Evolutionary conservation across 371 early-diverging fungal species (phyloP), one percentile per base, ranked within the genome.

Genomic region (Phascolomyces articulosus): DNA sequence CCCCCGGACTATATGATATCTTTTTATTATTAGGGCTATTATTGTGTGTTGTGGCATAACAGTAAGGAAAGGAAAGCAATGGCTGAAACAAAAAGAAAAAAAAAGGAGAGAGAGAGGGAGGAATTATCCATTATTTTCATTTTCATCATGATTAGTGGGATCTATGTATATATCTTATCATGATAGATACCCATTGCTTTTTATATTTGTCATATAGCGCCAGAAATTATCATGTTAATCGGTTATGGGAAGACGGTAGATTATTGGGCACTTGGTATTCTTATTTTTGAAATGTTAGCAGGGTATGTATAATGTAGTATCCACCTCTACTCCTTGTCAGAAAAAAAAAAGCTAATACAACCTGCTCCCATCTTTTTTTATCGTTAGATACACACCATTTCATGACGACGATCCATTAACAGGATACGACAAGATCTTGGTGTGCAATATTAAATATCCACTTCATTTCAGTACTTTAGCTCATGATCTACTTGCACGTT

Each of bases 201-300:
- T n/a, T 31, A 31, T 31, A 31, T 31, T 6, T 31, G 10, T 75
- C 97, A 91, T 77, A 90, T 97, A 78, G 98, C 99, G 1, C 99
- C 99, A 3, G 99, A 98, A 79, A 95, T 99, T 60, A 96, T 99
- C 77, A 90, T 93, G 74, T 92, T 93, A 40, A 92, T 93, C 73
- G 98, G 96, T 16, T 98, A 99, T 77, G 94, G 95, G 1, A 91
- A 91, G 65, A 91, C 96, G 15, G 99, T 96, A 0, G 99, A 99
- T 81, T 98, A 95, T 91, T 99, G 96, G 91, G 91, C 97, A 10
- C 84, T 99, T 69, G 99, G 98, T 15, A 86, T 98, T 47, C 80
- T 98, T 29, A 93, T 98, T 63, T 99, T 92, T 72, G 99, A 99
- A 84, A 94, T 95, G 89, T 71, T 90, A 28, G 87, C 92, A 38